These are phyloP conservation scores for Erythrophleum fordii DNA, from an alignment of 306 rosid genomes.

Conservation along the genomic window DNA sequence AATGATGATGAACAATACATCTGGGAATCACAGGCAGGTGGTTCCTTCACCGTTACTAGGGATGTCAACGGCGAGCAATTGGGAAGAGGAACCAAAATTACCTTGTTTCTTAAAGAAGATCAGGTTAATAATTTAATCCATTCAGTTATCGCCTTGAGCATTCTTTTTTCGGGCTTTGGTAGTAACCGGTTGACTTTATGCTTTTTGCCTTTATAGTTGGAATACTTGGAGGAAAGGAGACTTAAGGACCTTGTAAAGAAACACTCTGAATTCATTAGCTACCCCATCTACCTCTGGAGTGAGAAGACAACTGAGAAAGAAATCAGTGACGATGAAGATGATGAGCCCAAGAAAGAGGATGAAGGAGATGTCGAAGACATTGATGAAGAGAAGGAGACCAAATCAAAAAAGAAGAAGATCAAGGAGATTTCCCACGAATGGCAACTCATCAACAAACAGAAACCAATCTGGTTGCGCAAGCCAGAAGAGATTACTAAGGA, in stretches of 20 bases:
- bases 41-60: slow-evolving; percentile 66
- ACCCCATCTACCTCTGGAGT: slow-evolving; percentile 68
- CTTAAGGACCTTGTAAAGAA: slow-evolving; percentile 72
- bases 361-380: slow-evolving; percentile 64
- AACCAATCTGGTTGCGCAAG: slow-evolving; percentile 70
- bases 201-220: slow-evolving; percentile 45
- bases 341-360: slow-evolving; percentile 62
- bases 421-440: slow-evolving; percentile 73
- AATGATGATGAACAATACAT: slow-evolving; percentile 70
- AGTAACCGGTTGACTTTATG: not conserved
- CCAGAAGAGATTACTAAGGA: slow-evolving; percentile 69
- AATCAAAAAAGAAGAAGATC: slow-evolving; percentile 64
- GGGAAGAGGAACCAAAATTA: slow-evolving; percentile 70
- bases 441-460: slow-evolving; percentile 70
- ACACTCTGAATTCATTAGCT: slow-evolving; percentile 71
- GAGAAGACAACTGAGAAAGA: slow-evolving; percentile 70
- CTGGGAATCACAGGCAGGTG: slow-evolving; percentile 75
- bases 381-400: slow-evolving; percentile 58
- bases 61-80: slow-evolving; percentile 58
- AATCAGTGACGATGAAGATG: slow-evolving; percentile 68
- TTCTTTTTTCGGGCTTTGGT: not conserved
- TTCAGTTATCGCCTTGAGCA: not conserved
- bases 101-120: slow-evolving; percentile 66
- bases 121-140: slow-evolving; percentile 42
- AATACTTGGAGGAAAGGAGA: slow-evolving; percentile 67